A percentile compares a stretch with the other conserved stretches of the same genome.
Evolutionary conservation across 139 green algal genomes (phyloP).

Genomic region (Coelastrella sp.): DNA sequence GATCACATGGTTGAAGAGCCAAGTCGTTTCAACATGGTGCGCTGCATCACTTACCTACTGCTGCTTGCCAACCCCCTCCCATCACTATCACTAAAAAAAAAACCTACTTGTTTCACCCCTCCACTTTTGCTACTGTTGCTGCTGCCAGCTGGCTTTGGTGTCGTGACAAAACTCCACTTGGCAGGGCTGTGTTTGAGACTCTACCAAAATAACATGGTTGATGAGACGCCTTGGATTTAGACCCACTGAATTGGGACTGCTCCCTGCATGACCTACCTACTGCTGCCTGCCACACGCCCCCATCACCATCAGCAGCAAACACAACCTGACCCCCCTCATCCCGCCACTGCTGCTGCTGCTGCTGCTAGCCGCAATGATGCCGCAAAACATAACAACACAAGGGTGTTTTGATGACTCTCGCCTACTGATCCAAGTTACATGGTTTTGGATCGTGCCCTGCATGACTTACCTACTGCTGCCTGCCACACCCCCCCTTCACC

Average conservation of each 20-base stretch:
- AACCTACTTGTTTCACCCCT: no score
- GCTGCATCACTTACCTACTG: no score
- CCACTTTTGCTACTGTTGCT: no score
- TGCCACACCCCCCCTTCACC: constrained; percentile 31
- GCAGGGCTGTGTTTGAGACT: no score
- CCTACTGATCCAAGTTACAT: background rate
- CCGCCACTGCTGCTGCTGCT: background rate
- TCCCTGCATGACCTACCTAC: background rate
- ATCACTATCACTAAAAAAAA: no score
- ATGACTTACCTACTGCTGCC: constrained; percentile 5
- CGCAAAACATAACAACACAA: no score
- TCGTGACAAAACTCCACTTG: no score
- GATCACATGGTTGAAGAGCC: background rate
- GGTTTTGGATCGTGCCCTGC: background rate
- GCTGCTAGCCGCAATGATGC: background rate
- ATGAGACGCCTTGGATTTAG: background rate
- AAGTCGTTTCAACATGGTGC: no score
- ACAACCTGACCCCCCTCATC: constrained; percentile 34
- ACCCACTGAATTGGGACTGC: no score
- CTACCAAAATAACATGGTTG: background rate
- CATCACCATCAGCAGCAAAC: constrained; percentile 42
- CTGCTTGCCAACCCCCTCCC: no score
- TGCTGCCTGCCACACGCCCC: constrained; percentile 31
- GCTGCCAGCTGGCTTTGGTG: no score
- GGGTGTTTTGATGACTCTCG: no score